These are phyloP conservation scores for Xylariaceae sp. DNA, from an alignment of 2,329 filamentous ascomycete genomes.

Conservation along the genomic window DNA sequence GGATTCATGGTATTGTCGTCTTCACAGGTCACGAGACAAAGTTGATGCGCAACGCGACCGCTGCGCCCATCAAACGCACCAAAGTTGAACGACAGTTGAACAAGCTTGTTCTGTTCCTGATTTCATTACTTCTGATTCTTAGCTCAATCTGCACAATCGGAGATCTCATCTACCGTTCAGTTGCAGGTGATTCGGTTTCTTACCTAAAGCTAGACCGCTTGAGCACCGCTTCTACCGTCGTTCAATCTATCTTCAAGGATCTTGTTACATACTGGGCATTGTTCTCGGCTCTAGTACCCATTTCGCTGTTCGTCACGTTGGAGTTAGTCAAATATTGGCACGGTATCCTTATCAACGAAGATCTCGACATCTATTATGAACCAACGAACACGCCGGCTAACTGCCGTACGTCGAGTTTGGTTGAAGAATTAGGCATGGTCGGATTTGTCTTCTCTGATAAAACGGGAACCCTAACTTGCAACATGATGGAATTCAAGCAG, in stretches of 20 bases:
- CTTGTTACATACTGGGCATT: conserved; percentile 98
- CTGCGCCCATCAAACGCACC: conserved; percentile 94
- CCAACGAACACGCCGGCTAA: conserved; percentile 92
- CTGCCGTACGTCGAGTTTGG: conserved; percentile 90
- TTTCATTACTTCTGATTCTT: conserved; percentile 74
- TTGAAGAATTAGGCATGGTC: conserved; percentile 96
- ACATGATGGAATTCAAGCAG: conserved; percentile 98
- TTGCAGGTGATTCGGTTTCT: conserved; percentile 53
- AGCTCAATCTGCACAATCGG: conserved; percentile 89
- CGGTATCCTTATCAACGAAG: conserved; percentile 94
- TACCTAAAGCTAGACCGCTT: conserved; percentile 68
- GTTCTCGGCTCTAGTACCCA: conserved; percentile 93
- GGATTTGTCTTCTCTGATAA: conserved; percentile 99
- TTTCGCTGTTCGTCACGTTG: conserved; percentile 95
- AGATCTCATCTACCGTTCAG: conserved; percentile 73
- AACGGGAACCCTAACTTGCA: conserved; percentile 94
- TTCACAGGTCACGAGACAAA: conserved; percentile 98
- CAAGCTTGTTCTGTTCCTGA: conserved; percentile 82
- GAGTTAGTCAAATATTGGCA: conserved; percentile 98
- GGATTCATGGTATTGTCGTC: conserved; percentile 93
- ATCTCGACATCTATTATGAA: conserved; percentile 96
- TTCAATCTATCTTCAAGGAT: conserved; percentile 81
- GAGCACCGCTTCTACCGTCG: conserved; percentile 49
- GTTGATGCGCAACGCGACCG: conserved; percentile 96
- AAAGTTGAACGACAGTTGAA: conserved; percentile 94